phyloP scores from a whole-genome alignment of 1,139 yeast species.

The Candida dubliniensis region DNA sequence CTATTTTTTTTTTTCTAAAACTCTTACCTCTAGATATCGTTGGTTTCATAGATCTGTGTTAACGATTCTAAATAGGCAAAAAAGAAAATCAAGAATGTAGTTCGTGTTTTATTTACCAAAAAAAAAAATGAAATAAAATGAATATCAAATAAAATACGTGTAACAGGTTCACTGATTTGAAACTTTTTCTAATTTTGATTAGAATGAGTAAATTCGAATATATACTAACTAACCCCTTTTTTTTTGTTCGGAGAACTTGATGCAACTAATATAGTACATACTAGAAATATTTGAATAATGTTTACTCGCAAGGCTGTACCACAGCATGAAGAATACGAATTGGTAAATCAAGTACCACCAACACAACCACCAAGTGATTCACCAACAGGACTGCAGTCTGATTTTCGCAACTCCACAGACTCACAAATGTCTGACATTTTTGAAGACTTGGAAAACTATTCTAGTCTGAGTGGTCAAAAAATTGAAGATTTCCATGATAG shows the following conservation, averaged over 20 bases:
- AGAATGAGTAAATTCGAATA: background rate
- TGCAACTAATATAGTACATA: background rate
- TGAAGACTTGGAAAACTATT: constrained; percentile 26
- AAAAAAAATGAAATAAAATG: no score
- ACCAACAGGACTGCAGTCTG: background rate
- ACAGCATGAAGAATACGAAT: constrained; percentile 23
- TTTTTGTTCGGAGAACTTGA: background rate
- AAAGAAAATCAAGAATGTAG: no score
- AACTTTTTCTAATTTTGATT: background rate
- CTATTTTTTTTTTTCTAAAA: no score
- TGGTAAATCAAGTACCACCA: constrained; percentile 19
- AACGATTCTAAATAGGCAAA: no score
- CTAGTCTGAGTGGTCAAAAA: constrained; percentile 9
- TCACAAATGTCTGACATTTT: constrained; percentile 30
- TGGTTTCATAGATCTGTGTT: no score
- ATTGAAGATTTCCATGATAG: constrained; percentile 26
- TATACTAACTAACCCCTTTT: background rate
- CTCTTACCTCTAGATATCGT: no score
- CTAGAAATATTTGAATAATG: constrained; percentile 2
- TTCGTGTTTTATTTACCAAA: no score
- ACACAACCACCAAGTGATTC: constrained; percentile 6
- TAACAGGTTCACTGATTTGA: background rate
- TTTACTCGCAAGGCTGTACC: constrained; percentile 7
- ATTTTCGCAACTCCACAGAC: constrained; percentile 16
- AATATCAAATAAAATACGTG: no score